Evolutionary conservation across 805 yeast species (phyloP), one percentile per base, ranked within the genome.

Genomic region (Pichia rugopelliculosa): DNA sequence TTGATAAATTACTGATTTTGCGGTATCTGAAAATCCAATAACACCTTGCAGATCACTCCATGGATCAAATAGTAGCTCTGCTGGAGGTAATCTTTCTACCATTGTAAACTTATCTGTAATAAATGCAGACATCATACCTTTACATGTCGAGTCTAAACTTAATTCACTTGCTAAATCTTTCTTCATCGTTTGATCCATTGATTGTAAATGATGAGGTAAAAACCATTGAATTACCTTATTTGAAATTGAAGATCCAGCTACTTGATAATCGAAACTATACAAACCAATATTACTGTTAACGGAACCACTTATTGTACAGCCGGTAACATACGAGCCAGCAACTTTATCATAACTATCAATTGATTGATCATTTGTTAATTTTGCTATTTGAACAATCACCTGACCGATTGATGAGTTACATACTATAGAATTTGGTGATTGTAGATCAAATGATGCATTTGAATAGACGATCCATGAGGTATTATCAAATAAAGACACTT

Each of bases 381-480:
- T 68, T 2, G 81, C 83, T 10, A 75, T 63, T 64, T 82, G 85
- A 17, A 79, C 60, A 37, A 76, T 61, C 26, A 68, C 56, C 8
- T 71, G 66, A 53, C 66, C 62, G 53, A 71, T 54, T 33, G 69
- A 51, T 44, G 70, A 51, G 36, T 64, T 74, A 30, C 59, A 61
- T 34, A 74, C 55, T 36, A 67, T 59, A 47, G 58, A 61, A 41
- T 70, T 61, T 38, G 65, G 64, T 22, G 57, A 53, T 15, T 49
- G 48, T 30, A 52, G 44, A 7, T 13, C 46, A 13, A 61, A 49
- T 6, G 37, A 42, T 3, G 45, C 50, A 17, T 56, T 53, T 22
- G 67, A 64, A 56, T 84, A 87, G 33, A 87, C 66, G n/a, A 79
- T 68, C 93, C 95, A 87, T 15, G 62, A 69, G 15, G 72, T 71